These are phyloP conservation scores for Saccharomycopsis selenospora DNA, from an alignment of 805 yeast species.

Conservation along the genomic window DNA sequence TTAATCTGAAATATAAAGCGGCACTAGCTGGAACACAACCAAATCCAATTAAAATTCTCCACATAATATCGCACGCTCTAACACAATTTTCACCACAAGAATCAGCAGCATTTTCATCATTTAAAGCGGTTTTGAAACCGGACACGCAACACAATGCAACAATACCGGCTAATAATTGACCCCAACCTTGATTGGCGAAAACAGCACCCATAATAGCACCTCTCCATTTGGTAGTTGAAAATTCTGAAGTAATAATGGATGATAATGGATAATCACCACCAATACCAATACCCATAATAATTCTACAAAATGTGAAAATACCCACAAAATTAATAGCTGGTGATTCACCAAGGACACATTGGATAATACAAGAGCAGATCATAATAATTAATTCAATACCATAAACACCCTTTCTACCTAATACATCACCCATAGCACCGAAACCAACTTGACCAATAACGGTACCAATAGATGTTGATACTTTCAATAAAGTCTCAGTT, in stretches of 20 bases:
- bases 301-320: conserved; percentile 68
- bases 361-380: conserved; percentile 71
- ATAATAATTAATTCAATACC: conserved; percentile 82
- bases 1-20: conserved; percentile 85
- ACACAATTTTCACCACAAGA: conserved; percentile 62
- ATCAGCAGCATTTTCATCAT: conserved; percentile 43
- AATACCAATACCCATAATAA: conserved; percentile 90
- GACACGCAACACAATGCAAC: conserved; percentile 71
- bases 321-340: conserved; percentile 71
- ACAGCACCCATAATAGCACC: conserved; percentile 97
- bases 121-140: conserved; percentile 61
- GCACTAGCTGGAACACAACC: conserved; percentile 84
- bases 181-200: conserved; percentile 95
- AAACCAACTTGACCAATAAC: conserved; percentile 85
- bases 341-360: conserved; percentile 66
- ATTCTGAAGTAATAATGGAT: conserved; percentile 85
- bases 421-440: conserved; percentile 71
- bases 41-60: conserved; percentile 86
- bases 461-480: conserved; percentile 89
- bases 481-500: conserved; percentile 70
- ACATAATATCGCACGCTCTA: conserved; percentile 84
- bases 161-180: conserved; percentile 82
- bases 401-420: conserved; percentile 83
- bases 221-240: conserved; percentile 92
- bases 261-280: conserved; percentile 97